Evolutionary conservation across 108 stramenopile genomes (phyloP).

Genomic region (Licmophora abbreviata): DNA sequence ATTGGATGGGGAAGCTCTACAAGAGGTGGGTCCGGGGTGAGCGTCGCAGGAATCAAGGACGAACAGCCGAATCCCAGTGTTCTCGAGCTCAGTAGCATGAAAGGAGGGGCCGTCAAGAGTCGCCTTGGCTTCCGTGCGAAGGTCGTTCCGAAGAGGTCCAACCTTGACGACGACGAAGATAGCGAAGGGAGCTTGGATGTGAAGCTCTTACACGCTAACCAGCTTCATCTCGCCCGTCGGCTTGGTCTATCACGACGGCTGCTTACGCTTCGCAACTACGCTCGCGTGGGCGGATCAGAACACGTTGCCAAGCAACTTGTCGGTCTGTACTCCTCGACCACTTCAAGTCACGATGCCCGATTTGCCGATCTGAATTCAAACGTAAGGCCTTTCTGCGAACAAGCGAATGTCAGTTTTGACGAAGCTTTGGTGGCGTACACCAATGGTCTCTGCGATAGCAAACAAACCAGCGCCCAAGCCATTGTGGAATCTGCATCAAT

Average conservation of each 20-base stretch:
- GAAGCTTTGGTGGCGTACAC: conserved; percentile 38
- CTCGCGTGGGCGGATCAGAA: conserved; percentile 40
- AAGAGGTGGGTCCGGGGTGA: too few species aligned
- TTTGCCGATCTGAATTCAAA: conserved; percentile 9
- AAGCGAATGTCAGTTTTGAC: conserved; percentile 41
- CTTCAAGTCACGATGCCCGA: conserved; percentile 12
- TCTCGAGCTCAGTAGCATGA: conserved; percentile 27
- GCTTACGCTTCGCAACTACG: conserved; percentile 29
- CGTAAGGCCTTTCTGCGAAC: conserved; percentile 43
- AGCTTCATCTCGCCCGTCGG: conserved; percentile 43
- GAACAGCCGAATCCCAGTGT: conserved; percentile 30
- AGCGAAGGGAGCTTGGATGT: conserved; percentile 50
- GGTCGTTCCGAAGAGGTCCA: neutral
- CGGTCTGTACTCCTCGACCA: conserved; percentile 12
- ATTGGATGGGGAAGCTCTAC: too few species aligned
- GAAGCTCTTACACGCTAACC: conserved; percentile 51
- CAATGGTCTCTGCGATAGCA: conserved; percentile 50
- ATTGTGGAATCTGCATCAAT: conserved; percentile 45
- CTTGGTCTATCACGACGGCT: conserved; percentile 34
- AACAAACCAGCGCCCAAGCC: conserved; percentile 20
- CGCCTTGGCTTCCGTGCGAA: too few species aligned
- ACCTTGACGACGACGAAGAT: conserved; percentile 31
- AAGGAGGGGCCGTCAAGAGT: conserved; percentile 28
- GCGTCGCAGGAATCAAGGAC: neutral
- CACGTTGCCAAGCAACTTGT: conserved; percentile 58